Conservation (phyloP, 2,329 filamentous ascomycete species). For the Trichoderma sp. region DNA sequence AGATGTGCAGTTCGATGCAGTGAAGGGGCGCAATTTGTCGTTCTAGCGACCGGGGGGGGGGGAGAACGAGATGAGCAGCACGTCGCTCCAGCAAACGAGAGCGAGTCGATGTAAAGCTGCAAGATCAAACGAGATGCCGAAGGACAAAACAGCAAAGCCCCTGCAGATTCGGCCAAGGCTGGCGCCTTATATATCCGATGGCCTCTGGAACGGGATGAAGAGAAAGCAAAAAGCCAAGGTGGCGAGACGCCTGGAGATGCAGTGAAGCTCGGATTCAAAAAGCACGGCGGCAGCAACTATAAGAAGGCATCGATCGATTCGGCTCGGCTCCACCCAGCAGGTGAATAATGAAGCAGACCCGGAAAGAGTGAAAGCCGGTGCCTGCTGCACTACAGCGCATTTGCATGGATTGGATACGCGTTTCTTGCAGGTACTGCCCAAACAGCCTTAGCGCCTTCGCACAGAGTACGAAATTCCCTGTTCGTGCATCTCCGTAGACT, state of each 20-base stretch:
- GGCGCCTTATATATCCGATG: not conserved
- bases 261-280: not conserved
- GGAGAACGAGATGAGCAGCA: slow-evolving; percentile 2
- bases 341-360: not conserved
- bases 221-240: not conserved
- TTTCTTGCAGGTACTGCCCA: not conserved
- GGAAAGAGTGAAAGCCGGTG: slow-evolving; percentile 15
- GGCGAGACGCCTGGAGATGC: slow-evolving; percentile 4
- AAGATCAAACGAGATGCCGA: not conserved
- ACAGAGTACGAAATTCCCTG: not conserved
- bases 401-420: not conserved
- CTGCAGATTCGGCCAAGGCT: not conserved
- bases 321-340: slow-evolving; percentile 3
- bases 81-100: slow-evolving; percentile 2
- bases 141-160: not conserved
- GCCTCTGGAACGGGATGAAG: not conserved
- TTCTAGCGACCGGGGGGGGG: not conserved
- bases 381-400: not conserved
- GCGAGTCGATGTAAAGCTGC: not conserved
- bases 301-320: slow-evolving; percentile 5
- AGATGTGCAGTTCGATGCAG: not conserved
- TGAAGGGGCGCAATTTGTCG: not conserved
- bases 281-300: slow-evolving; percentile 4
- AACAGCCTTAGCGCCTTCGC: not conserved
- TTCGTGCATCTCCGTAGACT: not conserved